Evolutionary conservation across 495 filamentous ascomycete genomes (phyloP), one percentile per base, ranked within the genome.

Genomic region (Platismatia glauca): DNA sequence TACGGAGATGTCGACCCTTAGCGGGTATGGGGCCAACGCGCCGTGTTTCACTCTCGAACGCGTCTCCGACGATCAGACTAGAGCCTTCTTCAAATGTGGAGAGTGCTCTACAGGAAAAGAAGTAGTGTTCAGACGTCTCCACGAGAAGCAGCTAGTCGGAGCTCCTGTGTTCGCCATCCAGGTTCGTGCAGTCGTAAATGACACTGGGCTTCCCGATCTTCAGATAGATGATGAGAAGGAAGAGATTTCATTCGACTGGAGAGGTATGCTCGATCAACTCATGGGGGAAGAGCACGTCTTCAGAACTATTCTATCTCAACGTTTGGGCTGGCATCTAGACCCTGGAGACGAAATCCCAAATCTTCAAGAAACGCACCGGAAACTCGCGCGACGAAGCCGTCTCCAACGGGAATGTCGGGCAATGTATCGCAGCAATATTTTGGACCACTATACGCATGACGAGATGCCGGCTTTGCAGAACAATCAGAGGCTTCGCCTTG

Each of bases 91-190:
- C 46, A 50, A 29, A 11, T 50, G 24, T 50, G 24, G 22, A 50
- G 12, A 16, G 12, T 11, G n/a, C n/a, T n/a, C n/a, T n/a, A 24
- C 22, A 27, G 6, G 1, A 15, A 13, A 27, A 46, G 43, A 12
- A 16, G 3, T 16, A 4, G 3, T 50, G 7, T 50, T 29, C 46
- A 50, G 46, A 29, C 46, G 46, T 50, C 24, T 50, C 1, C 24
- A 50, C 46, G 46, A 50, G 29, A 50, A 50, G 46, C 24, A 50
- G 46, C 46, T 50, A 29, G 46, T 50, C 46, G 46, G 46, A 29
- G 22, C 46, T 50, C 46, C 46, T 29, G 24, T 29, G 5, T 29
- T 50, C 46, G 27, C 46, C 22, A 27, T 50, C 24, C 46, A 50
- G 24, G 22, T 50, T 50, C 46, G 46, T 24, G n/a, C 27, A 9